Evolutionary conservation across 441 rosid genomes (phyloP), one percentile per base, ranked within the genome.

Genomic region (Flueggea neowawraea): DNA sequence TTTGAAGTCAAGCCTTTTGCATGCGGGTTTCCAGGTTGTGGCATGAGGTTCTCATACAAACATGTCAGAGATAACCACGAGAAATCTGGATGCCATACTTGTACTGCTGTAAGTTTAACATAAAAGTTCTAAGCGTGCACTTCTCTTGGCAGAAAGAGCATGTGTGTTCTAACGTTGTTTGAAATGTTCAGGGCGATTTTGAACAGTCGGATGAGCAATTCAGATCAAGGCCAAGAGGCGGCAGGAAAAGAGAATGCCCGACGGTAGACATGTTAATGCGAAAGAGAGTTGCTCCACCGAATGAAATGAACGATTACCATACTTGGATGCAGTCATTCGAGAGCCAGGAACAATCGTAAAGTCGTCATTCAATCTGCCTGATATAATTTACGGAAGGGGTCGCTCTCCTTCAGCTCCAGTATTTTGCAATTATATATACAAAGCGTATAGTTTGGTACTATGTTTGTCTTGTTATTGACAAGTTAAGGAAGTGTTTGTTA

Each of bases 61-160:
- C 97, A 93, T 52, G 93, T 90, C 6, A 83, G 96, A 63, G 85
- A 90, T 73, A 82, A 83, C 10, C 98, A 93, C 12, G 93, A 93
- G 77, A 87, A 85, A 28, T 74, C 89, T 0, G 81, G 82, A 0
- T 41, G 73, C 70, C 98, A 91, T 52, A 16, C 80, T 16, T 85
- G 83, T 57, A 66, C 81, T 58, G 75, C 79, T 32, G 96, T 90
- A 76, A 82, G 96, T 77, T 17, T 14, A 39, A 4, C 43, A 4
- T 14, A 3, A 49, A 9, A 13, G 0, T 13, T 15, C 13, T 59
- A 1, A 32, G 10, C 6, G 22, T 51, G 11, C 2, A 43, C 12
- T 54, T 31, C 4, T 5, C 0, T 28, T 63, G 10, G 6, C 54
- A 12, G 1, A 14, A 22, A 4, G 14, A 12, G 14, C 45, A 43